These are phyloP conservation scores for Candida yuanshanica DNA, from an alignment of 805 yeast species.

Conservation along the genomic window DNA sequence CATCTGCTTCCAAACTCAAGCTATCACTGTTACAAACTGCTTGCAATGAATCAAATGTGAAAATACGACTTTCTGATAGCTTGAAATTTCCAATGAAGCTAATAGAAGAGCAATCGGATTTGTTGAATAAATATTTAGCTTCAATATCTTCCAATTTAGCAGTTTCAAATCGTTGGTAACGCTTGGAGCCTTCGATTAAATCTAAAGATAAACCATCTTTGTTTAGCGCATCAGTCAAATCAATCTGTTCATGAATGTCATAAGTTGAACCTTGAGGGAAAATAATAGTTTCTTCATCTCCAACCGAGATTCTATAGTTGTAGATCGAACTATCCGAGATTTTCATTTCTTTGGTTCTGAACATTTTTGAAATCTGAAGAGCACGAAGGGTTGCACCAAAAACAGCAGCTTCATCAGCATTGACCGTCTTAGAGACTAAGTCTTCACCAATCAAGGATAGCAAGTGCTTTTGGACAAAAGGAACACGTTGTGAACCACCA, in stretches of 20 bases:
- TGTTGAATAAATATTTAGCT: constrained; percentile 28
- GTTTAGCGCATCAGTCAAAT: constrained; percentile 29
- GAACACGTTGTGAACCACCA: constrained; percentile 92
- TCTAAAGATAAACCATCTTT: constrained; percentile 30
- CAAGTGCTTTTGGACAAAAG: constrained; percentile 69
- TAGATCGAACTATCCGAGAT: constrained; percentile 51
- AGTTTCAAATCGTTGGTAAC: constrained; percentile 22
- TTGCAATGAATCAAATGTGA: constrained; percentile 39
- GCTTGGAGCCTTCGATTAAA: constrained; percentile 26
- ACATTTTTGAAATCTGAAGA: constrained; percentile 62
- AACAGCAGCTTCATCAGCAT: constrained; percentile 93
- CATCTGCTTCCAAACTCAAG: constrained; percentile 4
- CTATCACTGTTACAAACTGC: constrained; percentile 34
- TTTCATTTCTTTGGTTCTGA: constrained; percentile 55
- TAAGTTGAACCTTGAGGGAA: constrained; percentile 44
- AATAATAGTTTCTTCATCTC: constrained; percentile 27
- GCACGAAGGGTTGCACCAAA: constrained; percentile 87
- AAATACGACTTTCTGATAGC: constrained; percentile 45
- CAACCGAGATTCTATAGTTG: constrained; percentile 38
- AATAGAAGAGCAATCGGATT: constrained; percentile 34
- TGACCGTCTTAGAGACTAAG: constrained; percentile 70
- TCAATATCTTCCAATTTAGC: constrained; percentile 6
- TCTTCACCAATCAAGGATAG: constrained; percentile 51
- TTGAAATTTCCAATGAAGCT: constrained; percentile 36
- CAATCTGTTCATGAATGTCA: constrained; percentile 29